Evolutionary conservation across 805 yeast genomes (phyloP), one percentile per base, ranked within the genome.

Genomic region (Candida berthetii): DNA sequence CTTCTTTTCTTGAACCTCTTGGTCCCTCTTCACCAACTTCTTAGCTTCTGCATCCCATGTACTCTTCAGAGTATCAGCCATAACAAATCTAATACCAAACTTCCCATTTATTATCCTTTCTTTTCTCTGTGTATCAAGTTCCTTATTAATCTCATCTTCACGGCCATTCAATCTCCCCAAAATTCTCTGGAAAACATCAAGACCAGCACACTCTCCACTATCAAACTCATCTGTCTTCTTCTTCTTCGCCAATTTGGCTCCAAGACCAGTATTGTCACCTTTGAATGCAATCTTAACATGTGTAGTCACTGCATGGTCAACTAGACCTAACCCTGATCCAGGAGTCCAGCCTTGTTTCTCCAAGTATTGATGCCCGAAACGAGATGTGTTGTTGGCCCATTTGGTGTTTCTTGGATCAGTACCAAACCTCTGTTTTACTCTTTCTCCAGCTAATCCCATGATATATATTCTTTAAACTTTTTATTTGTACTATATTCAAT

Each of bases 161-260:
- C 80, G 84, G 37, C 97, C 97, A 58, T 91, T 91, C 47, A 91
- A 71, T 57, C 89, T 76, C 10, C 97, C 97, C 47, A 91, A 68
- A 36, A 91, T 76, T 51, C 95, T 74, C 66, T 91, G 99, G 58
- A 93, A 91, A 3, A 84, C 96, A 60, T 93, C 98, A 34, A 91
- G 70, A 3, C 97, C 96, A 10, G 89, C 85, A 49, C 91, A 81
- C 49, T 87, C 95, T 43, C 87, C 95, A 48, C 79, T 75, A 51
- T 82, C 88, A 52, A 82, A 79, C 48, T 78, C 86, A 50, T 82
- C 93, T 35, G 68, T 74, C 50, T 76, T 75, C 34, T 68, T 70
- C 41, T 72, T 72, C 52, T 72, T 71, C 11, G 79, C 76, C 35
- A 82, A 65, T 48, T 76, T 80, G n/a, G 95, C 85, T n/a, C 99